Base-by-base conservation (phyloP, 2,329 filamentous ascomycete species). In the Rhynchosporium secalis region DNA sequence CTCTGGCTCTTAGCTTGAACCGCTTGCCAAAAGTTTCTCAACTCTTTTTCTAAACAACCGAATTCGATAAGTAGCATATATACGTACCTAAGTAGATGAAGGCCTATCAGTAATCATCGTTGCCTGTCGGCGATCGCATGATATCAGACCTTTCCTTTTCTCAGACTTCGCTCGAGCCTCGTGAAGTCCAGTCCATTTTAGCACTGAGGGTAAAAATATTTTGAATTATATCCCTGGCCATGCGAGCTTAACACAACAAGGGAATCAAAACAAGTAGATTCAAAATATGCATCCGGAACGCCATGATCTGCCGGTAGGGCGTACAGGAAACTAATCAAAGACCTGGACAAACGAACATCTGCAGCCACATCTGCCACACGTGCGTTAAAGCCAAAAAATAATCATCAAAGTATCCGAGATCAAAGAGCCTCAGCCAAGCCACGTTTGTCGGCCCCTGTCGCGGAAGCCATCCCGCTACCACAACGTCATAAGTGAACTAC, bases 401-500 rank as follows among this genome's bases (percentile, higher is more conserved):
- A 20, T 20, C 20, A 20, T 20, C 20, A 20, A 20, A 20, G 20
- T 55, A 33, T 29, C 49, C 57, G 52, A 31, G 29, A 26, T 29
- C 46, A 15, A 54, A 54, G 56, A 41, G 8, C n/a, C 28, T 48
- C 9, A 45, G 3, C 33, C 33, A 52, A 58, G 47, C 46, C 61
- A 61, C 55, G 49, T 56, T 55, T 48, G 54, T 55, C 56, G 46
- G 45, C 55, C 60, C 60, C 51, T 61, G 57, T 48, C n/a, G 4
- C 13, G 13, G 20, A 45, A 45, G 15, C 41, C 41, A 43, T 43
- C 41, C 41, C 41, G 43, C 31, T 38, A 41, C 43, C 48, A 28
- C 59, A 63, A 62, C 62, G 56, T 66, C 61, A 63, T 62, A 46
- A 51, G n/a, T 46, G 15, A 26, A 8, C 15, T 26, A 8, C 12